phyloP scores from a whole-genome alignment of 306 rosid genomes.

The Cicer bijugum region DNA sequence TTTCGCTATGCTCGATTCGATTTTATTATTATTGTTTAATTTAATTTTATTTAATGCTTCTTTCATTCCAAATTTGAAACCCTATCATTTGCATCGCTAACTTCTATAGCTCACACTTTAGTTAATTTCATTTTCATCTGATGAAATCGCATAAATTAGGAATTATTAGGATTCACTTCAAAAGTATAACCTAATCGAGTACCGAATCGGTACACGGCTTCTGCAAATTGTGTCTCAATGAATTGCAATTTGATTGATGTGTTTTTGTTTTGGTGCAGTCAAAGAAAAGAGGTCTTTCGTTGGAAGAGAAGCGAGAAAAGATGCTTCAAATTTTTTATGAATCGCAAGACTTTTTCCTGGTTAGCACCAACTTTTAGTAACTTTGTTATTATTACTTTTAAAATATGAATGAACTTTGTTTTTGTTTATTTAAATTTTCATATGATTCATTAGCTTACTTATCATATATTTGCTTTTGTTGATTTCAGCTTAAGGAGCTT shows the following conservation, averaged over 20 bases:
- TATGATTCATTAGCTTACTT: not conserved
- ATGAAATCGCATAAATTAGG: not conserved
- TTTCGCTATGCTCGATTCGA: not conserved
- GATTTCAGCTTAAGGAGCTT: constrained; percentile 88
- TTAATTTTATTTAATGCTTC: not conserved
- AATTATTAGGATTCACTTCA: not conserved
- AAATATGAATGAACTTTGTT: not conserved
- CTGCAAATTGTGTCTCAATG: not conserved
- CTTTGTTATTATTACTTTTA: not conserved
- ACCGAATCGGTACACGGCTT: not conserved
- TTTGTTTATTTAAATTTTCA: not conserved
- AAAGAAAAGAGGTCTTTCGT: constrained; percentile 92
- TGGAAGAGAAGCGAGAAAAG: constrained; percentile 98
- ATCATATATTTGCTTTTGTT: not conserved
- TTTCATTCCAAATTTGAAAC: constrained; percentile 25
- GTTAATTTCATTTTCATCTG: not conserved
- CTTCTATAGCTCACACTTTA: constrained; percentile 14
- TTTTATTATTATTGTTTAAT: not conserved
- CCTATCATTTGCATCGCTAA: not conserved
- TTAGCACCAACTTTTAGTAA: constrained; percentile 38
- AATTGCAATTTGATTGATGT: constrained; percentile 21
- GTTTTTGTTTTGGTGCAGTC: constrained; percentile 57
- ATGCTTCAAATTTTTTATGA: constrained; percentile 94
- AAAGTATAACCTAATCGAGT: not conserved
- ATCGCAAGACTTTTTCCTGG: constrained; percentile 88